Evolutionary conservation across 441 rosid genomes (phyloP).

Genomic region (Euphorbia corollata): DNA sequence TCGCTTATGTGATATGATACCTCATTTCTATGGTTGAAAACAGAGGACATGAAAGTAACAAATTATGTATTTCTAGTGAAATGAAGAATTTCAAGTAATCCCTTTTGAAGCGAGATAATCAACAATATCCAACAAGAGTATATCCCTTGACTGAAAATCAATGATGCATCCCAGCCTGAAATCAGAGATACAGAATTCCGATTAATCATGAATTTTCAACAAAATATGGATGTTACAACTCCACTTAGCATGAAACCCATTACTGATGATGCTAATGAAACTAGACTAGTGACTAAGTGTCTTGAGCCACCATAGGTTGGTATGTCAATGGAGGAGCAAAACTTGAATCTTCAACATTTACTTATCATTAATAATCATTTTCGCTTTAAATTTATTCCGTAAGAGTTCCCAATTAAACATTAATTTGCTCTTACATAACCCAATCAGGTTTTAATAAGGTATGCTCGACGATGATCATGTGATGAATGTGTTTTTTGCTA

Average conservation of each 20-base stretch:
- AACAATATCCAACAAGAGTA: conserved; percentile 88
- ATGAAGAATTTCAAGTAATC: conserved; percentile 86
- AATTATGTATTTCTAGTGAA: conserved; percentile 83
- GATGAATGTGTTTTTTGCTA: no score
- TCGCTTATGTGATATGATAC: no score
- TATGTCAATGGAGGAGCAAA: conserved; percentile 90
- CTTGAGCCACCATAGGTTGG: conserved; percentile 82
- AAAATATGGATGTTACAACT: no score
- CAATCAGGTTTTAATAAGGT: no score
- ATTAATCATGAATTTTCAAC: neutral
- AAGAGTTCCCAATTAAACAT: conserved; percentile 1
- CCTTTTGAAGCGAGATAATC: conserved; percentile 92
- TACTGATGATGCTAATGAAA: conserved; percentile 88
- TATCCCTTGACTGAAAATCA: conserved; percentile 90
- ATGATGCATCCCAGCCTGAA: conserved; percentile 85
- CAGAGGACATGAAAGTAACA: conserved; percentile 72
- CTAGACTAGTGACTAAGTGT: conserved; percentile 90
- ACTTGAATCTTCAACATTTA: conserved; percentile 77
- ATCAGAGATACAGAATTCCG: conserved; percentile 2
- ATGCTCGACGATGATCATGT: no score
- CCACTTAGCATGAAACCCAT: conserved; percentile 93
- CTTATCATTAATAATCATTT: neutral
- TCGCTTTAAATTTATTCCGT: neutral
- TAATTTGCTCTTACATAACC: conserved; percentile 64
- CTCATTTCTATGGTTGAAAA: conserved; percentile 56